Evolutionary conservation across 495 filamentous ascomycete genomes (phyloP), one percentile per base, ranked within the genome.

Genomic region (Hyaloscypha finlandica): DNA sequence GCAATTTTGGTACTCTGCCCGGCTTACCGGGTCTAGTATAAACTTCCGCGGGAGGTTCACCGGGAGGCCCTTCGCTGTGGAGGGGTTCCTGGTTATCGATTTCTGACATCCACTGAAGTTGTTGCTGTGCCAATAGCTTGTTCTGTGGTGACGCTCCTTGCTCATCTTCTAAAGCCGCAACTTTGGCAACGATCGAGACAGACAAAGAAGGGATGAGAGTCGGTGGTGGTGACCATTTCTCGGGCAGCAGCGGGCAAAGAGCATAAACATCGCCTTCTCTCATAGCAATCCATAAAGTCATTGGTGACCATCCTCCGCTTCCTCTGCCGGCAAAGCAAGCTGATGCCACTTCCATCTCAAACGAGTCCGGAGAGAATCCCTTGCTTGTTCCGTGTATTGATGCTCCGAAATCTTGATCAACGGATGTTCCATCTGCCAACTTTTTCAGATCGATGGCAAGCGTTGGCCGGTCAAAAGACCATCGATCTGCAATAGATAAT

Each of bases 271-370:
- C 93, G 5, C 93, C 93, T 31, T 90, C 89, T 39, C 81, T 83
- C 92, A 96, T 97, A 19, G 91, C 92, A 54, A 96, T 78, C 92
- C 92, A 97, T 20, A 97, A 79, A 3, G 93, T 96, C 92, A 95
- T 96, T 16, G 91, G 83, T 8, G 91, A 89, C 93, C 93, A 97
- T 33, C 89, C 89, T 71, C 91, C 86, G 60, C 93, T 91, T 33
- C 88, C 89, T 61, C 79, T 87, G 22, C 88, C 88, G 0, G 89
- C 90, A 77, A 97, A 96, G 72, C 88, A 91, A 51, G 93, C 91
- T 6, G 92, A 88, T 14, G 90, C 92, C 14, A 94, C 90, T 68
- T 94, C 90, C 90, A 97, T 93, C 65, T 96, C 92, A 45, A 92
- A 81, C 6, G 83, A 81, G 73, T 97, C 93, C 0, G 92, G 89